A percentile compares a stretch with the other conserved stretches of the same genome.
phyloP scores from a whole-genome alignment of 1,284 basidiomycete genomes.

The Ustilago esculenta region DNA sequence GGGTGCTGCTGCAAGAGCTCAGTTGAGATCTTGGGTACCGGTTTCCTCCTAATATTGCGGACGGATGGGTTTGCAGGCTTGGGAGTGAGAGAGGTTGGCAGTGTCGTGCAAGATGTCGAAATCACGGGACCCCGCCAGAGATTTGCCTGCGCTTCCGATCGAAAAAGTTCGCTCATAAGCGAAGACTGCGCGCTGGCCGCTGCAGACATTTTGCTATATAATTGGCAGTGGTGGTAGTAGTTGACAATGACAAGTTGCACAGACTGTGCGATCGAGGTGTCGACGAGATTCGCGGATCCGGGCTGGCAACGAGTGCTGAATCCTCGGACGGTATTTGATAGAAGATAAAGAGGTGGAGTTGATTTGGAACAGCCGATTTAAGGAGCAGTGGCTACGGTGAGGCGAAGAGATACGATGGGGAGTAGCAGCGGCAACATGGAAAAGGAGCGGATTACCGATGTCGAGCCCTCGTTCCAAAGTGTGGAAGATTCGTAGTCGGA shows the following conservation, averaged over 20 bases:
- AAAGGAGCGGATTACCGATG: constrained; percentile 10
- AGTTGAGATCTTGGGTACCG: constrained; percentile 12
- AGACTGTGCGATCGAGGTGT: no score
- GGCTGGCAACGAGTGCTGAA: no score
- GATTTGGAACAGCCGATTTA: background rate
- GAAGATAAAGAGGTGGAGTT: background rate
- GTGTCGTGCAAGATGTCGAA: background rate
- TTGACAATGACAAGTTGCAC: no score
- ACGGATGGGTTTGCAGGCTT: constrained; percentile 4
- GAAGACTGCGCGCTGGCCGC: background rate
- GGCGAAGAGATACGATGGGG: background rate
- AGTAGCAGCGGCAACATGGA: background rate
- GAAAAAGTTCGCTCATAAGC: background rate
- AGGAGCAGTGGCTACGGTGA: no score
- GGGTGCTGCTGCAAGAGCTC: constrained; percentile 10
- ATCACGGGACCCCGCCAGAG: constrained; percentile 14
- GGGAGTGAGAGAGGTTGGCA: background rate
- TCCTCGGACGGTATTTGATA: background rate
- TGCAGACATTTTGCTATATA: constrained; percentile 10
- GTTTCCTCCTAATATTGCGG: constrained; percentile 23
- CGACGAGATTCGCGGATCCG: no score
- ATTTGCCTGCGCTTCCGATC: constrained; percentile 15
- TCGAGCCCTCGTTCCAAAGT: background rate
- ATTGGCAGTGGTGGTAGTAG: no score
- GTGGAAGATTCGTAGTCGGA: no score